Base-by-base conservation (phyloP, 139 green algal species). In the Chara braunii region DNA sequence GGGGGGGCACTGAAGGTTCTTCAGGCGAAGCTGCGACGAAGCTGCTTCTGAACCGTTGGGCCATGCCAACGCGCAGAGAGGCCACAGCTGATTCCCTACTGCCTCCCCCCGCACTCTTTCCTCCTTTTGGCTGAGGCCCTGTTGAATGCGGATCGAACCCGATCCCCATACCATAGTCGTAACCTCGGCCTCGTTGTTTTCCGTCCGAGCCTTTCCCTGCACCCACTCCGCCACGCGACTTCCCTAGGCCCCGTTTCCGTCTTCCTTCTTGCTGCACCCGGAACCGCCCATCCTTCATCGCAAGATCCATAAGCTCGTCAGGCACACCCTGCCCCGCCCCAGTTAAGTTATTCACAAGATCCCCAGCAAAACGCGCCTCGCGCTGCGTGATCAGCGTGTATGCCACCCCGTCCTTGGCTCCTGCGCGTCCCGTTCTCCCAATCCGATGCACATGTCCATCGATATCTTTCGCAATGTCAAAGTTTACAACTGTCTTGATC, bases 401-500 rank as follows among this genome's bases (percentile, higher is more conserved):
- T 3, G 92, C 90, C 2, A 76, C 37, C 9, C 93, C 92, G 40
- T 94, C 89, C 79, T 88, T 94, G 74, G 95, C 89, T 11, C 92
- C 92, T 2, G 91, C 91, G 32, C 92, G 80, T 1, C 92, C 93
- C 1, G 92, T 98, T 59, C 92, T 84, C 1, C 92, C 92, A 37
- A 97, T 81, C 18, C 90, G 75, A 77, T 97, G 90, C 52, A 95
- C 86, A 78, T 97, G 85, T 23, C 83, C 88, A 63, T 95, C 86
- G 2, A 92, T 81, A 69, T 94, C 85, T 51, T 56, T 55, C n/a
- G 86, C 74, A 0, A 74, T 63, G 52, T 96, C 90, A 37, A 83
- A 88, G 70, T 94, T 95, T 32, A 96, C 66, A 12, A 96, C 87
- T 9, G 77, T 90, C 54, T 89, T 90, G 59, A 96, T 82, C 35